A percentile compares a stretch with the other conserved stretches of the same genome.
Conservation (phyloP, 2,329 filamentous ascomycete genomes). For the Talaromyces sp. region DNA sequence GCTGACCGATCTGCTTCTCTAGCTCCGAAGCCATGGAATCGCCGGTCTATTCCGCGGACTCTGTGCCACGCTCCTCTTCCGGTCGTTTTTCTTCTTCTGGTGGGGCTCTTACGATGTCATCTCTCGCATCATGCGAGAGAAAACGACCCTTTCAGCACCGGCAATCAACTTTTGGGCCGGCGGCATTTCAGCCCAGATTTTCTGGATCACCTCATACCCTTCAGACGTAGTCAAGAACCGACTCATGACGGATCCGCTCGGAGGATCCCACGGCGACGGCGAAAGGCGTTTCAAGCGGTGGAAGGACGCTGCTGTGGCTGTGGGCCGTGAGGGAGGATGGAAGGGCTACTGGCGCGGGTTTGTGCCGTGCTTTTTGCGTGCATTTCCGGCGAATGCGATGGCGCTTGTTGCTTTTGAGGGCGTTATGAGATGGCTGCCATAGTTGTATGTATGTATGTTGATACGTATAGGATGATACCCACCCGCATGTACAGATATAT, state of each 20-base stretch:
- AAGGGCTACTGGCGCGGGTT: slow-evolving; percentile 92
- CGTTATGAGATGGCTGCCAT: slow-evolving; percentile 63
- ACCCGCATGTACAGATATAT: neutral
- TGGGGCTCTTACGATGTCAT: slow-evolving; percentile 94
- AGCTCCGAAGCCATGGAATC: slow-evolving; percentile 62
- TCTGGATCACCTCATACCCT: slow-evolving; percentile 90
- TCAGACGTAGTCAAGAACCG: slow-evolving; percentile 92
- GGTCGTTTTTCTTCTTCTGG: slow-evolving; percentile 95
- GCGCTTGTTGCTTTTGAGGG: slow-evolving; percentile 90
- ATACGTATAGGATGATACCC: slow-evolving; percentile 4
- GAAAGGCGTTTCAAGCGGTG: slow-evolving; percentile 66
- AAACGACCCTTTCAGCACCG: slow-evolving; percentile 68
- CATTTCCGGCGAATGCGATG: slow-evolving; percentile 94
- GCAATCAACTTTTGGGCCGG: slow-evolving; percentile 97
- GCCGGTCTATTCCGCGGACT: slow-evolving; percentile 81
- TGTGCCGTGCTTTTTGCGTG: slow-evolving; percentile 83
- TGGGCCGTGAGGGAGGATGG: slow-evolving; percentile 70
- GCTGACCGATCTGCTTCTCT: neutral
- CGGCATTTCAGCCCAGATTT: slow-evolving; percentile 85
- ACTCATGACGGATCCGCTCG: slow-evolving; percentile 92
- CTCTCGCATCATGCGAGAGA: slow-evolving; percentile 59
- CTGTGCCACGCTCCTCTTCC: slow-evolving; percentile 77
- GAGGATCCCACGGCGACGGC: slow-evolving; percentile 62
- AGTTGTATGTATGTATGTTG: slow-evolving; percentile 7
- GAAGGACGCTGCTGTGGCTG: slow-evolving; percentile 71